Base-by-base conservation (phyloP, 192 early-diverging fungal species). In the Dissophora globulifera region DNA sequence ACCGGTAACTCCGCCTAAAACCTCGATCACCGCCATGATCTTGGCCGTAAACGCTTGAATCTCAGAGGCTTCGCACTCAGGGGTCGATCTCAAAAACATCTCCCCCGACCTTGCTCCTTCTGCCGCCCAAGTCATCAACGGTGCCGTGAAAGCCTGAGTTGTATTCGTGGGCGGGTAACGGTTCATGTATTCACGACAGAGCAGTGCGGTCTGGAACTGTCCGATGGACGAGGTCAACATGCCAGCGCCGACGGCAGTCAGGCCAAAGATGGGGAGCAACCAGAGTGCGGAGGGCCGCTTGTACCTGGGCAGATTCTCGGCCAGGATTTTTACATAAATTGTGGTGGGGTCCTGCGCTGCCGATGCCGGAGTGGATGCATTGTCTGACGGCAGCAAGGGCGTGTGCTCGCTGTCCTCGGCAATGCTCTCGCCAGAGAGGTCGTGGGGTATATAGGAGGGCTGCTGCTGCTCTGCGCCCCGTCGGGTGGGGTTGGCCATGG, bases 11-110 rank as follows among this genome's bases (percentile, higher is more conserved):
- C 42, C 64, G 22, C 58, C 52, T 13, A 76, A 45, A 25, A 76
- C 58, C 12, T 61, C 63, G 20, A 67, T 33, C 2, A 50, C 11
- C 0, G 51, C 72, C 52, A 67, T 35, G 4, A 42, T 56, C 27
- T 60, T 60, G 5, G 72, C 72, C 0, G 63, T 56, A 27, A 52
- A 76, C 29, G 63, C 72, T 16, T 67, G 72, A n/a, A 76, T 62
- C 16, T 76, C 63, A 4, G 58, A 58, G 17, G 23, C 25, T 1
- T 31, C 4, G 17, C 72, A 76, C 10, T 50, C 63, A 2, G 23
- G 16, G 22, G 45, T 27, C 6, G 64, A 64, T 16, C 33, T 31
- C 38, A 47, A 29, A 0, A 47, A 29, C 5, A 40, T 23, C 23
- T 52, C 27, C 5, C 33, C 61, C 10, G 41, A n/a, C n/a, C n/a